Evolutionary conservation across 2,329 filamentous ascomycete species (phyloP).

Genomic region (Nigrospora osmanthi): DNA sequence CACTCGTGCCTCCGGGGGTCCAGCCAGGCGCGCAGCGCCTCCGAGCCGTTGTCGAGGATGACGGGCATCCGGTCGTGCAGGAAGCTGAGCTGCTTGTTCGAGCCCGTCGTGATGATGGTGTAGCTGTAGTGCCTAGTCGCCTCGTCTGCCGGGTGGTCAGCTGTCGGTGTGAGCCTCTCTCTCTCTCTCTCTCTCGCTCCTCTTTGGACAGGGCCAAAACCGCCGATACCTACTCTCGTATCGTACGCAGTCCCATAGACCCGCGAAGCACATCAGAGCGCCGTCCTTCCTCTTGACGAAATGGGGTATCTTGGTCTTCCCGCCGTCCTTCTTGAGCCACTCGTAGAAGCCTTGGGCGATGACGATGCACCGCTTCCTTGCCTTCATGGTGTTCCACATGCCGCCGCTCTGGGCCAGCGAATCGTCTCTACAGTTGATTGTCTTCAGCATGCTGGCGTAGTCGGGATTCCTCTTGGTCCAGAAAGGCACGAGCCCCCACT

Average conservation of each 20-base stretch:
- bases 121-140: conserved; percentile 76
- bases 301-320: conserved; percentile 76
- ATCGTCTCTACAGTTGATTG: conserved; percentile 93
- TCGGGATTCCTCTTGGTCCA: conserved; percentile 84
- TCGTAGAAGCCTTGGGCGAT: conserved; percentile 93
- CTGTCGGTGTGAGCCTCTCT: no score
- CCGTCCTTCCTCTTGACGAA: conserved; percentile 78
- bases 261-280: conserved; percentile 79
- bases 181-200: not conserved
- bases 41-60: conserved; percentile 70
- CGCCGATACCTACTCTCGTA: conserved; percentile 68
- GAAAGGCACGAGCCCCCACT: conserved; percentile 90
- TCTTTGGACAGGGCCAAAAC: not conserved
- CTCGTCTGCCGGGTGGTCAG: conserved; percentile 24
- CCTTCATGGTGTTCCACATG: conserved; percentile 92
- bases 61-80: conserved; percentile 96
- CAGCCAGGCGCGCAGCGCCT: conserved; percentile 66
- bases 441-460: conserved; percentile 71
- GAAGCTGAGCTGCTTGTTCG: conserved; percentile 75
- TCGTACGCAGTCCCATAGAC: conserved; percentile 81
- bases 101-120: conserved; percentile 85
- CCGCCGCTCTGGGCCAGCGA: conserved; percentile 68
- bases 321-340: conserved; percentile 72
- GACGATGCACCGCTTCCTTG: conserved; percentile 78
- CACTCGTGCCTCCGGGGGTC: conserved; percentile 66